Base-by-base conservation (phyloP, 1,284 basidiomycete genomes). In the Spongispora temasekensis region DNA sequence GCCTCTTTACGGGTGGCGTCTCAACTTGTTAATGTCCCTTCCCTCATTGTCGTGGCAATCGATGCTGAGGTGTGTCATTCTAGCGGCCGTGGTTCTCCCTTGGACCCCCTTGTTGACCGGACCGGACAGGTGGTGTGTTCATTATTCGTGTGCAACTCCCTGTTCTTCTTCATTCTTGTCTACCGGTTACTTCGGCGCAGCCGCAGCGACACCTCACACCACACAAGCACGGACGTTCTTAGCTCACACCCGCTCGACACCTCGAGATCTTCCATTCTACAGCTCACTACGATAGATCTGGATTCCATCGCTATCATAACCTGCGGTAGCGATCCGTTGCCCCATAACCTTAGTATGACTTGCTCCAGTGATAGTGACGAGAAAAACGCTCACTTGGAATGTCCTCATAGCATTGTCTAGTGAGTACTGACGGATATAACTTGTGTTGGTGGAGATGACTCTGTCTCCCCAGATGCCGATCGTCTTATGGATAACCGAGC, bases 141-240 rank as follows among this genome's bases (percentile, higher is more conserved):
- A 27, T 50, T 74, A 5, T 57, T 72, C 25, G 65, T 65, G 27
- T 72, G 67, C 23, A 74, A 70, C 55, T 63, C 64, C 1, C 51
- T 71, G 12, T 69, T 71, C 19, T 27, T 63, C 34, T 57, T 55
- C 31, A 57, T 44, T 28, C 55, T 60, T 31, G 21, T 61, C 32
- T 68, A 61, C 56, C 65, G 69, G 23, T 32, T 61, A 40, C 32
- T 68, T 19, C 61, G 9, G 25, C 27, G 17, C 17, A 19, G 27
- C 21, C 59, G 37, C 28, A 58, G 53, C 7, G 54, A 37, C n/a
- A 15, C 23, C 8, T 19, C 31, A n/a, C 40, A 34, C 3, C 25
- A 37, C 37, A 31, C 30, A 6, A 12, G 42, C 23, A n/a, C 30
- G 6, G 51, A 34, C 25, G 12, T 51, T 54, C 28, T 51, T 30